Percentiles rank a stretch among this genome's conserved stretches.
Evolutionary conservation across 176 grass and related monocot species (phyloP).

Genomic region (Carex littledalei): DNA sequence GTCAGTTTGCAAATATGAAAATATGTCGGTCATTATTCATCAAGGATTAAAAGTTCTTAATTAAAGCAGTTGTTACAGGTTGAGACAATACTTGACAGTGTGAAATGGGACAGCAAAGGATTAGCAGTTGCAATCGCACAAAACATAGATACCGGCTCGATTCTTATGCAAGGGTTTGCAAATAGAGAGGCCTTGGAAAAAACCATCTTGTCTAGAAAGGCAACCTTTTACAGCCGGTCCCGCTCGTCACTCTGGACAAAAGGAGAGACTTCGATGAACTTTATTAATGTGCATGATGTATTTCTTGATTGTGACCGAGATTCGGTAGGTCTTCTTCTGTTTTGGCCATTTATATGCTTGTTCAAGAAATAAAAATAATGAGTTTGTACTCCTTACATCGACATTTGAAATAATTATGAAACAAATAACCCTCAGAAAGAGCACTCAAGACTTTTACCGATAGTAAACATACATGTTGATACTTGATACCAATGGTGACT

Average conservation of each 20-base stretch:
- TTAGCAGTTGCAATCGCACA: conserved; percentile 90
- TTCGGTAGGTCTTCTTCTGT: conserved; percentile 59
- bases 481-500: not conserved
- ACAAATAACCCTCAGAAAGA: not conserved
- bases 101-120: conserved; percentile 89
- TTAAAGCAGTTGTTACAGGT: conserved; percentile 28
- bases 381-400: not conserved
- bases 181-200: conserved; percentile 68
- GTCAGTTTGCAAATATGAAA: not conserved
- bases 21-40: not conserved
- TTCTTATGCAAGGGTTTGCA: conserved; percentile 92
- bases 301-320: conserved; percentile 86
- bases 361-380: not conserved
- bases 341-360: not conserved
- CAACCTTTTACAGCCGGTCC: conserved; percentile 87
- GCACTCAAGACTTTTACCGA: not conserved
- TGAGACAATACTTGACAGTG: conserved; percentile 45
- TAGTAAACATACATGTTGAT: not conserved
- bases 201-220: conserved; percentile 67
- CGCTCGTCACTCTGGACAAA: conserved; percentile 84
- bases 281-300: conserved; percentile 86
- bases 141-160: conserved; percentile 82
- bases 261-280: conserved; percentile 94
- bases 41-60: not conserved
- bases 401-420: not conserved